phyloP scores from a whole-genome alignment of 108 stramenopile species.

The Cyclotella sp. region DNA sequence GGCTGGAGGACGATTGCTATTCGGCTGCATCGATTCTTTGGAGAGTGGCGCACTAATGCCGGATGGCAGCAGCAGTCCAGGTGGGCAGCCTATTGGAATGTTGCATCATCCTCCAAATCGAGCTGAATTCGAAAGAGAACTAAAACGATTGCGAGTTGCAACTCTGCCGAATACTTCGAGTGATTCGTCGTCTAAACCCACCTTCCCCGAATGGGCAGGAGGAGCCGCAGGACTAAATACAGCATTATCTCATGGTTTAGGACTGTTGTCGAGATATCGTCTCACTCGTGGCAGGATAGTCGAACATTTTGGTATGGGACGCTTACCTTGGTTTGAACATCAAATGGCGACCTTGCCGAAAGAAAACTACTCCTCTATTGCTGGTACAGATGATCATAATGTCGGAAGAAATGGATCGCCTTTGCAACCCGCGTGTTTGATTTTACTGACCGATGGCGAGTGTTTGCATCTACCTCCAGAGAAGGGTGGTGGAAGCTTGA shows the following conservation, averaged over 20 bases:
- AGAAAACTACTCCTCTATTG: neutral
- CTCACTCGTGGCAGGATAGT: conserved; percentile 61
- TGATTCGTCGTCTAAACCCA: conserved; percentile 14
- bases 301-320: conserved; percentile 84
- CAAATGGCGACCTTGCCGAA: conserved; percentile 34
- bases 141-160: conserved; percentile 68
- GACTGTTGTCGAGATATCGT: conserved; percentile 78
- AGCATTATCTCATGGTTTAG: conserved; percentile 74
- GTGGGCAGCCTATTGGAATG: conserved; percentile 21
- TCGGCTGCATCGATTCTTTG: conserved; percentile 61
- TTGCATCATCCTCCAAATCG: conserved; percentile 43
- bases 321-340: conserved; percentile 70
- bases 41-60: conserved; percentile 1
- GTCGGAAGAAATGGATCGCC: conserved; percentile 43
- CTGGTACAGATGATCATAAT: conserved; percentile 12
- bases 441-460: conserved; percentile 81
- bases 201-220: conserved; percentile 82
- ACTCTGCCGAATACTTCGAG: conserved; percentile 21
- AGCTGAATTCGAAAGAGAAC: conserved; percentile 74
- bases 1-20: conserved; percentile 75
- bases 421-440: conserved; percentile 80
- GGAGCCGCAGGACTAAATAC: conserved; percentile 74
- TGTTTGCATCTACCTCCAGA: conserved; percentile 65
- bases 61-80: neutral
- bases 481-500: conserved; percentile 74